These are phyloP conservation scores for Claviceps africana DNA, from an alignment of 2,329 filamentous ascomycete species.

Conservation along the genomic window DNA sequence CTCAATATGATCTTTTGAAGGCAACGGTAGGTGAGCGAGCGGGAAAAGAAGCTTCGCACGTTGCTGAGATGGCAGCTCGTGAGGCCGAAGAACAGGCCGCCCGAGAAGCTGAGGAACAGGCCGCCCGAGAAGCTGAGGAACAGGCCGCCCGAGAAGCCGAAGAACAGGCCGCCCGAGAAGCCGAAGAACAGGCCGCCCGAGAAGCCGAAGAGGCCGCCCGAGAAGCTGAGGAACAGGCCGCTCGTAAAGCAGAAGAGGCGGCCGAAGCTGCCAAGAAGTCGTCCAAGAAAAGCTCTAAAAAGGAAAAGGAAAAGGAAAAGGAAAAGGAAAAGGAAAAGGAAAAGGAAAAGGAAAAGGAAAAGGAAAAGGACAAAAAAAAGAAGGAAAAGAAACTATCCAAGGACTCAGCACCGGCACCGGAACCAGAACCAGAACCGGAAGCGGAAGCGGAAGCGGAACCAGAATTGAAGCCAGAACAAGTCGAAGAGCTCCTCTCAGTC, in stretches of 20 bases:
- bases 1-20: conserved; percentile 26
- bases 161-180: conserved; percentile 18
- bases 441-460: conserved; percentile 10
- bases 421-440: conserved; percentile 8
- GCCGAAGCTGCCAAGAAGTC: conserved; percentile 19
- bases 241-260: conserved; percentile 13
- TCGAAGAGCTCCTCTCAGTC: conserved; percentile 27
- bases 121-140: background rate
- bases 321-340: conserved; percentile 9
- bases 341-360: conserved; percentile 7
- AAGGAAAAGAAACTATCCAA: conserved; percentile 10
- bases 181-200: conserved; percentile 23
- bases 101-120: background rate
- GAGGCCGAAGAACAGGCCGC: conserved; percentile 21
- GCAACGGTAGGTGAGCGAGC: conserved; percentile 21
- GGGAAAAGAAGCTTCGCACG: conserved; percentile 16
- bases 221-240: conserved; percentile 17
- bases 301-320: conserved; percentile 13
- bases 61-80: conserved; percentile 23
- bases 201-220: conserved; percentile 8
- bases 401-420: conserved; percentile 6
- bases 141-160: conserved; percentile 9
- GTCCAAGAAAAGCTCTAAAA: conserved; percentile 25
- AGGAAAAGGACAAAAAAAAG: conserved; percentile 13
- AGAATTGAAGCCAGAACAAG: conserved; percentile 27